Evolutionary conservation across 495 filamentous ascomycete genomes (phyloP), one percentile per base, ranked within the genome.

Genomic region (Aspergillus coremiiformis): DNA sequence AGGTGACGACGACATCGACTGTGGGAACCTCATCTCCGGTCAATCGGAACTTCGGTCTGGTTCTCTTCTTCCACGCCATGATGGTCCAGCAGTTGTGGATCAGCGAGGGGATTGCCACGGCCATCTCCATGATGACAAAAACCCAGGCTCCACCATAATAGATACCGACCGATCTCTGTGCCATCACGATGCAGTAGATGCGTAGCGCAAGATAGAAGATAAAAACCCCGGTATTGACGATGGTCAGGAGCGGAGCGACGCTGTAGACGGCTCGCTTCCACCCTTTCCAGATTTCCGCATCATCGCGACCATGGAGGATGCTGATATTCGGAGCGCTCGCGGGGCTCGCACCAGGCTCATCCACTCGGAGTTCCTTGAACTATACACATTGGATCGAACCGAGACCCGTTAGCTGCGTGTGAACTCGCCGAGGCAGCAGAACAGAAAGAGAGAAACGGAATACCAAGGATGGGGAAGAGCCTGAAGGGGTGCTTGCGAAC

Each of bases 1-100:
- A 76, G 4, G 76, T 73, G 33, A 80, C 67, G 23, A 80, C 67
- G 2, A 78, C 68, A 46, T 81, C 78, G 42, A 81, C 69, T 2
- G 72, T 66, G 8, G 77, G 73, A 14, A 26, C 15, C 17, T 4
- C 17, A 12, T 47, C 17, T 23, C 32, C 33, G 2, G 6, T 32
- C 29, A 32, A 12, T 7, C 29, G 5, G 2, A 32, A 9, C 11
- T 12, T 32, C 5, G 29, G 29, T 12, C 29, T 32, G 29, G 6
- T 32, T 32, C 29, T 32, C 11, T 32, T 32, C 29, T 32, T 32
- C 29, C 29, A 32, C 2, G 29, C 29, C 29, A 32, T 32, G 5
- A 32, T 12, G 29, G 11, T 10, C 29, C 29, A 32, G 11, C 29
- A 32, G 29, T 32, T 32, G 11, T 32, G 5, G 11, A 32, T 12